Evolutionary conservation across 2,329 filamentous ascomycete species (phyloP).

Genomic region (Ophiostoma tasmaniense): DNA sequence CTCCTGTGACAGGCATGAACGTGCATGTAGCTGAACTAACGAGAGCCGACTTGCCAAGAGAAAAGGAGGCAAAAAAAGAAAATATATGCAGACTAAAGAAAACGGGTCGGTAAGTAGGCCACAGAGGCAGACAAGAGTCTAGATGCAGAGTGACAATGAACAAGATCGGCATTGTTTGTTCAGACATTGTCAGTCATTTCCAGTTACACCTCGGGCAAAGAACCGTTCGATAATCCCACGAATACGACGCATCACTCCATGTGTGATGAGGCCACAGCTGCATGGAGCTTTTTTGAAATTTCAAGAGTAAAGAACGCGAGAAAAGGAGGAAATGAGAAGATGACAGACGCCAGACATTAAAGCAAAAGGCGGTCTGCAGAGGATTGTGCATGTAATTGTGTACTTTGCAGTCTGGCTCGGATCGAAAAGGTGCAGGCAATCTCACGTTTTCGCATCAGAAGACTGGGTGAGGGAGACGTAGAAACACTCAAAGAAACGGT

Average conservation of each 20-base stretch:
- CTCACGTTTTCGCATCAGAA: not conserved
- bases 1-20: not conserved
- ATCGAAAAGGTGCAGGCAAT: not conserved
- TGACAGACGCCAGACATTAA: not conserved
- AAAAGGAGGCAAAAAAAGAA: not conserved
- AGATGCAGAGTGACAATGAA: not conserved
- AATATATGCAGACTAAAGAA: not conserved
- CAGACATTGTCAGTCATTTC: not conserved
- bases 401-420: not conserved
- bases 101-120: not conserved
- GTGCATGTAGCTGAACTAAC: not conserved
- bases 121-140: not conserved
- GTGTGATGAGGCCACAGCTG: not conserved
- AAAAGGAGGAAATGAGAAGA: not conserved
- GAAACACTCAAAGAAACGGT: not conserved
- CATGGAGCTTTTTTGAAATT: not conserved
- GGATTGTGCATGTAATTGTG: not conserved
- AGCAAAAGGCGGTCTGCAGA: not conserved
- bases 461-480: not conserved
- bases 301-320: not conserved
- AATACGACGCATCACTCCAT: not conserved
- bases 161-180: not conserved
- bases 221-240: not conserved
- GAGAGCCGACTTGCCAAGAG: not conserved
- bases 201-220: not conserved